phyloP scores from a whole-genome alignment of 208 protist species.

The Tetramitus jugosus region DNA sequence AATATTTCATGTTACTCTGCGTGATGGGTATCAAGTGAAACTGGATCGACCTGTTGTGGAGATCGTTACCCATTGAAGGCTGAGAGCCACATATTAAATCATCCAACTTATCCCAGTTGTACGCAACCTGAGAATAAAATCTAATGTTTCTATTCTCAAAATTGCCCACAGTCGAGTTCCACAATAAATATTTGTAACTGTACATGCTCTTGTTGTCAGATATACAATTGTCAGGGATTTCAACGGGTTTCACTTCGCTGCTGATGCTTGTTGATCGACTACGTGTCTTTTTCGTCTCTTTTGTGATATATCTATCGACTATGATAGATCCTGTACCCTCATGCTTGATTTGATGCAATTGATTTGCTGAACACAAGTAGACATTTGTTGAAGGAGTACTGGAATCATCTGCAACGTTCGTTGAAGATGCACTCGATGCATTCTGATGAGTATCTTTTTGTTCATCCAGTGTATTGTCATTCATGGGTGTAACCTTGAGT shows the following conservation, averaged over 20 bases:
- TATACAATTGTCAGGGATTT: too few species aligned
- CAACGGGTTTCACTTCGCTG: too few species aligned
- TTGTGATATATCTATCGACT: neutral
- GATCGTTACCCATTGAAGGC: neutral
- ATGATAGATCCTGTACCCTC: neutral
- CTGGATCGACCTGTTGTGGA: constrained; percentile 7
- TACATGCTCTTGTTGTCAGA: too few species aligned
- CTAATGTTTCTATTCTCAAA: neutral
- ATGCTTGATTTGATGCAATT: neutral
- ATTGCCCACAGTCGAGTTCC: neutral
- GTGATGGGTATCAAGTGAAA: constrained; percentile 18
- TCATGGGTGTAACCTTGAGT: too few species aligned
- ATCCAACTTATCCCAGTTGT: constrained; percentile 24
- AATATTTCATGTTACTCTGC: neutral
- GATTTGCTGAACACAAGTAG: constrained; percentile 2
- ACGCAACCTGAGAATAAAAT: constrained; percentile 2
- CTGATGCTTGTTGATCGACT: neutral
- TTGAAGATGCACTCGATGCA: neutral
- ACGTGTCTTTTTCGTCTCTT: neutral
- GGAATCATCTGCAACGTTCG: neutral
- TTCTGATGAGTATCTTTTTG: neutral
- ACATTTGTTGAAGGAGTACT: neutral
- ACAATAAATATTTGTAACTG: constrained; percentile 5
- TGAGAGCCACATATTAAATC: constrained; percentile 16
- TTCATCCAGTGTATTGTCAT: neutral